phyloP scores from a whole-genome alignment of 2,329 filamentous ascomycete genomes.

The Aquanectria penicillioides region DNA sequence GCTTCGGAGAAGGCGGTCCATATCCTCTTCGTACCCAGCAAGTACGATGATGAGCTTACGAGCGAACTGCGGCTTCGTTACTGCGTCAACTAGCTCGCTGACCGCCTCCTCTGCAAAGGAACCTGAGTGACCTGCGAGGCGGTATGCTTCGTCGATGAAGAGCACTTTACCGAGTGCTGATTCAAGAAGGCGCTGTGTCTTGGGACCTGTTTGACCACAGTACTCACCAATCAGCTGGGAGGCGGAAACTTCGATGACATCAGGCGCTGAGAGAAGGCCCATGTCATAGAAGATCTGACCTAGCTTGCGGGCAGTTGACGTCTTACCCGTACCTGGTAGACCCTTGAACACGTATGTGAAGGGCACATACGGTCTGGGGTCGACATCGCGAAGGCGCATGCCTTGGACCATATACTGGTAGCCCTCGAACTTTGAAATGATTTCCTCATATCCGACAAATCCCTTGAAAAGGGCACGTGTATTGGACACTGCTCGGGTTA shows the following conservation, averaged over 20 bases:
- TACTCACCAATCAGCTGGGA: conserved; percentile 75
- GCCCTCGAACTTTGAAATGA: conserved; percentile 63
- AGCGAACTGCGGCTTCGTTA: conserved; percentile 64
- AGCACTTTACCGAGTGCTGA: conserved; percentile 73
- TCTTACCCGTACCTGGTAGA: conserved; percentile 75
- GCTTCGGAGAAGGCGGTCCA: conserved; percentile 68
- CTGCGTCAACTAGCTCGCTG: conserved; percentile 60
- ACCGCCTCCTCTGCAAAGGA: conserved; percentile 65
- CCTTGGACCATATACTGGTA: conserved; percentile 64
- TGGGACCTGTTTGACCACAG: conserved; percentile 74
- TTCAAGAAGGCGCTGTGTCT: conserved; percentile 68
- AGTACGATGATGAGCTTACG: conserved; percentile 72
- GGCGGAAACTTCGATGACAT: conserved; percentile 74
- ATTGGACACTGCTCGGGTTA: conserved; percentile 52
- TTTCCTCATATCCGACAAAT: conserved; percentile 66
- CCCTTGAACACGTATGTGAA: conserved; percentile 77
- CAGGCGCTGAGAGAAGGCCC: conserved; percentile 69
- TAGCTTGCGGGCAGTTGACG: conserved; percentile 74
- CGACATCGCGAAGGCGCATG: conserved; percentile 61
- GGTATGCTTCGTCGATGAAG: conserved; percentile 78
- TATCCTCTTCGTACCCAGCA: conserved; percentile 74
- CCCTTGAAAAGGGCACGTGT: conserved; percentile 66
- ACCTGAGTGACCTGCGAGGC: conserved; percentile 62
- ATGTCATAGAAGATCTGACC: conserved; percentile 80
- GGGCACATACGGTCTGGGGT: conserved; percentile 64